phyloP scores from a whole-genome alignment of 1,284 basidiomycete species.

The Ceratobasidium sp. region DNA sequence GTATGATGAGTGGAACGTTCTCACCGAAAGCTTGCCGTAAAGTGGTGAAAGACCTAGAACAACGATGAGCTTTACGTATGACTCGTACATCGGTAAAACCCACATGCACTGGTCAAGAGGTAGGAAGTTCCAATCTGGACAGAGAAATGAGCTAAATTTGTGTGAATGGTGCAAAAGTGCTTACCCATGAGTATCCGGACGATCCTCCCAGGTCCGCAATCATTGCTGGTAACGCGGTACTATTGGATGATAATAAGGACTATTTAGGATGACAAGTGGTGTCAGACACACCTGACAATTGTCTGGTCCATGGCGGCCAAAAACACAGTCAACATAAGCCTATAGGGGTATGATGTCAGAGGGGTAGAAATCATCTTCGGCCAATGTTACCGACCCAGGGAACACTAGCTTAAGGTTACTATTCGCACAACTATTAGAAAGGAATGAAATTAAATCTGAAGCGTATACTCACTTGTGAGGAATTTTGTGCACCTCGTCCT shows the following conservation, averaged over 20 bases:
- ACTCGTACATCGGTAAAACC: neutral
- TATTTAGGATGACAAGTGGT: neutral
- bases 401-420: slow-evolving; percentile 59
- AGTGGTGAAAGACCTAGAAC: slow-evolving; percentile 66
- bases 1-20: neutral
- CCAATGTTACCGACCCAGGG: slow-evolving; percentile 35
- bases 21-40: slow-evolving; percentile 75
- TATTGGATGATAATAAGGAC: slow-evolving; percentile 45
- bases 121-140: slow-evolving; percentile 58
- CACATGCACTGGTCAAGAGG: slow-evolving; percentile 63
- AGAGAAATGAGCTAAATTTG: neutral
- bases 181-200: slow-evolving; percentile 44
- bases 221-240: slow-evolving; percentile 80
- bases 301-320: slow-evolving; percentile 58
- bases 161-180: neutral
- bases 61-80: neutral
- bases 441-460: neutral
- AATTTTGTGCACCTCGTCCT: slow-evolving; percentile 41
- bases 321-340: slow-evolving; percentile 64
- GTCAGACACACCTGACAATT: slow-evolving; percentile 47
- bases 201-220: slow-evolving; percentile 65
- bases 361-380: neutral
- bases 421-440: slow-evolving; percentile 14
- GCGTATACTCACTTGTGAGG: slow-evolving; percentile 41
- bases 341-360: slow-evolving; percentile 50